Conservation (phyloP, 495 filamentous ascomycete genomes). For the Aspergillus avenaceus region DNA sequence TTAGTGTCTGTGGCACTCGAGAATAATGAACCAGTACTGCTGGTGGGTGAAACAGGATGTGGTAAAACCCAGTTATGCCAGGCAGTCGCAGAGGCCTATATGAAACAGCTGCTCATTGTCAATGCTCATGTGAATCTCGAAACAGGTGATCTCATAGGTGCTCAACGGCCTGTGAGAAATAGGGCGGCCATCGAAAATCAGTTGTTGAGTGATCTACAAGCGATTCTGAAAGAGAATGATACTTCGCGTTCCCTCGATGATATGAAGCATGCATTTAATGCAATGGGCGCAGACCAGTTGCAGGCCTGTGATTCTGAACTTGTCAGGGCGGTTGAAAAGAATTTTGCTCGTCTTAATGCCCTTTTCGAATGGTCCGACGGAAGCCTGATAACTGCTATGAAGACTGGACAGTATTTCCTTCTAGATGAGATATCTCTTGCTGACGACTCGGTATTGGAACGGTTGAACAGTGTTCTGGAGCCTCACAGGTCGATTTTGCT, state of each 20-base stretch:
- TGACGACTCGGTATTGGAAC: slow-evolving; percentile 94
- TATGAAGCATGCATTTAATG: slow-evolving; percentile 47
- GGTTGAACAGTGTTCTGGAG: slow-evolving; percentile 97
- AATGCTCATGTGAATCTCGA: slow-evolving; percentile 98
- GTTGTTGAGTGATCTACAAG: slow-evolving; percentile 60
- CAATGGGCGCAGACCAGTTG: slow-evolving; percentile 23
- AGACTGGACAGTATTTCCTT: slow-evolving; percentile 80
- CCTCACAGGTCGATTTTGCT: slow-evolving; percentile 79
- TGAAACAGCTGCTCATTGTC: slow-evolving; percentile 74
- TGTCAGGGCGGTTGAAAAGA: slow-evolving; percentile 52
- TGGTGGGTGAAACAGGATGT: slow-evolving; percentile 95
- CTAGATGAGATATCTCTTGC: slow-evolving; percentile 97
- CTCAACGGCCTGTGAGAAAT: slow-evolving; percentile 87
- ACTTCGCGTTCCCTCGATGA: slow-evolving; percentile 34
- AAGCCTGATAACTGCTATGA: slow-evolving; percentile 93
- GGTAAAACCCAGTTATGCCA: slow-evolving; percentile 98
- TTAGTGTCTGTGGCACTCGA: slow-evolving; percentile 78
- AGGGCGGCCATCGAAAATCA: slow-evolving; percentile 63
- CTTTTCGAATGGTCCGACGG: slow-evolving; percentile 98
- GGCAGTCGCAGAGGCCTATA: slow-evolving; percentile 75
- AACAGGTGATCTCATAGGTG: slow-evolving; percentile 94
- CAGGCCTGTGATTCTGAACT: slow-evolving; percentile 46
- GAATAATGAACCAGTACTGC: slow-evolving; percentile 88
- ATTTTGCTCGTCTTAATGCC: slow-evolving; percentile 62
- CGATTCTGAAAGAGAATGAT: slow-evolving; percentile 26